Conservation (phyloP, 1,139 yeast genomes). For the Williopsis jadinii region DNA sequence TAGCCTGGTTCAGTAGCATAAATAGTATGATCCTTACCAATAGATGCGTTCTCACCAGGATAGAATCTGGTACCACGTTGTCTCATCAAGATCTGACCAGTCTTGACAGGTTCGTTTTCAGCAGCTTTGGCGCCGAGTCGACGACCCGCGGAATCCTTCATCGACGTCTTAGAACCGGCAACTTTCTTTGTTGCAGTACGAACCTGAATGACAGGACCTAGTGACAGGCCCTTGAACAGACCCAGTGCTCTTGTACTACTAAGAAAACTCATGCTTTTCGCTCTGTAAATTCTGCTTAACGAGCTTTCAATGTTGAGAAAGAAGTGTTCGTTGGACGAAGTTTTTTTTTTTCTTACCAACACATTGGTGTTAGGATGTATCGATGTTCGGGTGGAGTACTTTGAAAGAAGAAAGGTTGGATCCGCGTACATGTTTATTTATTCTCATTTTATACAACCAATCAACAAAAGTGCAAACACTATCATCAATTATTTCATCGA, state of each 20-base stretch:
- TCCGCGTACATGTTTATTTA: too few species aligned
- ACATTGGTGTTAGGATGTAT: too few species aligned
- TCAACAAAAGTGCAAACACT: too few species aligned
- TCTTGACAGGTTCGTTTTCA: conserved; percentile 54
- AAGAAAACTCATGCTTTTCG: conserved; percentile 10
- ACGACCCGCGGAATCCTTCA: conserved; percentile 94
- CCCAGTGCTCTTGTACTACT: conserved; percentile 11
- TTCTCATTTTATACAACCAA: too few species aligned
- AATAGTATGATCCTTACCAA: conserved; percentile 92
- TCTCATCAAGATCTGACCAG: conserved; percentile 89
- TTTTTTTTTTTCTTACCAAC: too few species aligned
- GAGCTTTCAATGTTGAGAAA: too few species aligned
- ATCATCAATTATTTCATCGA: too few species aligned
- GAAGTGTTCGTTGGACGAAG: too few species aligned
- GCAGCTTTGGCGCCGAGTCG: conserved; percentile 85
- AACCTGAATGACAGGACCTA: conserved; percentile 33
- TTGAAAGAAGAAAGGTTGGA: too few species aligned
- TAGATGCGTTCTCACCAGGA: conserved; percentile 89
- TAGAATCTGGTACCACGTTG: conserved; percentile 96
- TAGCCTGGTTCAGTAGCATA: conserved; percentile 90
- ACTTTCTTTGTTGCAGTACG: conserved; percentile 94
- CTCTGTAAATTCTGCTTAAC: too few species aligned
- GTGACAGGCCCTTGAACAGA: conserved; percentile 8
- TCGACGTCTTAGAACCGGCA: conserved; percentile 88
- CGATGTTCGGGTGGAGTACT: too few species aligned